phyloP scores from a whole-genome alignment of 108 stramenopile species.

The Hondaea fermentalgiana region DNA sequence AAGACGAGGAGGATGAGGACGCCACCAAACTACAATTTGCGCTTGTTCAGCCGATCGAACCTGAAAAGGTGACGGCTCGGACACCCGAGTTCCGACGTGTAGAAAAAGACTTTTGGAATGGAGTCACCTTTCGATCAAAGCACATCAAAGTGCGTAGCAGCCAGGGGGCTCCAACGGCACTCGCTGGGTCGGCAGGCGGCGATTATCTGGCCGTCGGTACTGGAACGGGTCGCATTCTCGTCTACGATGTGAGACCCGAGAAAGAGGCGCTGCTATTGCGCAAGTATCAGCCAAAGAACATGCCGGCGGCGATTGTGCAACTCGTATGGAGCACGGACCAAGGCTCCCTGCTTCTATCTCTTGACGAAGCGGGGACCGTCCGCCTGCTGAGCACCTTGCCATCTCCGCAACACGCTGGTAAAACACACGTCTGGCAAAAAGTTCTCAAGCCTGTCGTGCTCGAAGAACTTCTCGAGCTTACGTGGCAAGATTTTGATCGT shows the following conservation, averaged over 20 bases:
- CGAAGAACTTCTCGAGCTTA: background rate
- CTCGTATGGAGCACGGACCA: background rate
- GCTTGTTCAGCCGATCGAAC: background rate
- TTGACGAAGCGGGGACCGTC: background rate
- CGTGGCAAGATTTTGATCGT: background rate
- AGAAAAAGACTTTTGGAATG: background rate
- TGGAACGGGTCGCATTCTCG: background rate
- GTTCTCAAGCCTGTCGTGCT: background rate
- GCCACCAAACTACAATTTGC: background rate
- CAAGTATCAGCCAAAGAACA: background rate
- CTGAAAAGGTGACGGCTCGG: background rate
- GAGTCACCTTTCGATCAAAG: background rate
- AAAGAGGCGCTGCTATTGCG: background rate
- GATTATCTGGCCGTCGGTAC: background rate
- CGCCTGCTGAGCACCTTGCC: background rate
- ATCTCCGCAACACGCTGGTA: background rate
- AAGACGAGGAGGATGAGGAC: background rate
- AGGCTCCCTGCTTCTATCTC: background rate
- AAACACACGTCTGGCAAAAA: background rate
- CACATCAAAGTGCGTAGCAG: background rate
- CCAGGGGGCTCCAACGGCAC: background rate
- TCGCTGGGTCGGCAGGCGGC: background rate
- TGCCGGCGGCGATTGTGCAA: background rate
- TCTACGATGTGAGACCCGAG: slow-evolving; percentile 7
- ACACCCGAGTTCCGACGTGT: background rate